These are phyloP conservation scores for Alternaria triticina DNA, from an alignment of 2,329 filamentous ascomycete species.

Conservation along the genomic window DNA sequence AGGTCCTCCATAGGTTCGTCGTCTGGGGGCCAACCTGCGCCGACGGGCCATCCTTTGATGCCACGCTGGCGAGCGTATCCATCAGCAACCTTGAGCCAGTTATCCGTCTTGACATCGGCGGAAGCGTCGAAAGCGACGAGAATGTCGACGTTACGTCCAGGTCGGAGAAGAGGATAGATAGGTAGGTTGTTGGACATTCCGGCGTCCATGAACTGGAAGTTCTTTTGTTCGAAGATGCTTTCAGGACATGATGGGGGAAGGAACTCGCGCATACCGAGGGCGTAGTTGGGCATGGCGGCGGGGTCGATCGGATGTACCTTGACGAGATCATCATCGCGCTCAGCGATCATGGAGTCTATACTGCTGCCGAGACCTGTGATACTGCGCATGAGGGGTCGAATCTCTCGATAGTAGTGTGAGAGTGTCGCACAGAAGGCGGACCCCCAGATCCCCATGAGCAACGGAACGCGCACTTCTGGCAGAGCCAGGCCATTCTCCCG, in stretches of 20 bases:
- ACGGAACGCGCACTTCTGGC: slow-evolving; percentile 82
- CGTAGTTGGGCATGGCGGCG: slow-evolving; percentile 87
- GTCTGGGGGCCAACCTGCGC: slow-evolving; percentile 85
- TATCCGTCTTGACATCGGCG: slow-evolving; percentile 90
- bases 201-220: slow-evolving; percentile 81
- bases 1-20: slow-evolving; percentile 66
- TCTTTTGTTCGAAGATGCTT: slow-evolving; percentile 72
- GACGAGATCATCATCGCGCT: slow-evolving; percentile 80
- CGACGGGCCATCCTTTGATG: slow-evolving; percentile 92
- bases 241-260: slow-evolving; percentile 80
- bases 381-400: slow-evolving; percentile 79
- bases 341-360: slow-evolving; percentile 82
- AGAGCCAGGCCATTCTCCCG: slow-evolving; percentile 71
- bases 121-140: slow-evolving; percentile 93
- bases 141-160: slow-evolving; percentile 86
- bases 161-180: slow-evolving; percentile 90
- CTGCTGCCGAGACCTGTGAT: slow-evolving; percentile 72
- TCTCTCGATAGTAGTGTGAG: slow-evolving; percentile 93
- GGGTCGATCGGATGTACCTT: slow-evolving; percentile 96
- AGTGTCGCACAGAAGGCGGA: slow-evolving; percentile 95
- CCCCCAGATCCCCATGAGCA: slow-evolving; percentile 93
- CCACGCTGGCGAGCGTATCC: slow-evolving; percentile 90
- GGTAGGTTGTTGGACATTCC: slow-evolving; percentile 99
- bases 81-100: slow-evolving; percentile 94
- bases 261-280: slow-evolving; percentile 76